Evolutionary conservation across 257 asterid genomes (phyloP).

Genomic region (Nicotiana attenuata): DNA sequence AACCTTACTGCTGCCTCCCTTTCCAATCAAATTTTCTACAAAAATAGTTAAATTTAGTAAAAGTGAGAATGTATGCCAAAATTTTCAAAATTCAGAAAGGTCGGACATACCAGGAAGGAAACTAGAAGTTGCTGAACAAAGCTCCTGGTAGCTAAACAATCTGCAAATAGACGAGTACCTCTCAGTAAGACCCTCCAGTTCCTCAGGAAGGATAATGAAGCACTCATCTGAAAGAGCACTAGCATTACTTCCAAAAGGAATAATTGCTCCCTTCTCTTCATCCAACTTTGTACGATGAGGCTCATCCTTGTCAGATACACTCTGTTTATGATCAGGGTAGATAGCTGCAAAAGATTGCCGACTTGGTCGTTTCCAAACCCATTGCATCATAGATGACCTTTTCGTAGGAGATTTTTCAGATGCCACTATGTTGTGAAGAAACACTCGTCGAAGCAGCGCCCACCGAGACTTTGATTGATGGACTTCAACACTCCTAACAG

Average conservation of each 20-base stretch:
- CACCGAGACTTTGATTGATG: conserved; percentile 51
- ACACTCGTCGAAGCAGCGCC: conserved; percentile 48
- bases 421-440: conserved; percentile 27
- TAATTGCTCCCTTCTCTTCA: conserved; percentile 38
- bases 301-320: conserved; percentile 26
- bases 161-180: conserved; percentile 48
- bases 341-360: conserved; percentile 59
- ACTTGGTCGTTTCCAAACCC: conserved; percentile 47
- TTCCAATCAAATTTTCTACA: conserved; percentile 74
- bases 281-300: conserved; percentile 27
- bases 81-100: background rate
- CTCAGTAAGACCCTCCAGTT: conserved; percentile 50
- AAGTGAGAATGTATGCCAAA: background rate
- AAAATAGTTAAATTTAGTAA: conserved; percentile 11
- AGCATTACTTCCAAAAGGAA: conserved; percentile 25
- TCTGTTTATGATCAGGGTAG: conserved; percentile 65
- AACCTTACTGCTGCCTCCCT: conserved; percentile 88
- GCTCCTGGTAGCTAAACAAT: conserved; percentile 68
- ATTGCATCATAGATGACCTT: conserved; percentile 41
- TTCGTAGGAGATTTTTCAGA: conserved; percentile 34
- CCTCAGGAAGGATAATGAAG: conserved; percentile 30
- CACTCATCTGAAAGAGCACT: conserved; percentile 17
- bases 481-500: conserved; percentile 31
- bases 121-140: conserved; percentile 57
- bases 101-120: conserved; percentile 52